Percentiles rank a stretch among this genome's conserved stretches.
These are phyloP conservation scores for Amanita rimosa DNA, from an alignment of 768 basidiomycete genomes.

Conservation along the genomic window DNA sequence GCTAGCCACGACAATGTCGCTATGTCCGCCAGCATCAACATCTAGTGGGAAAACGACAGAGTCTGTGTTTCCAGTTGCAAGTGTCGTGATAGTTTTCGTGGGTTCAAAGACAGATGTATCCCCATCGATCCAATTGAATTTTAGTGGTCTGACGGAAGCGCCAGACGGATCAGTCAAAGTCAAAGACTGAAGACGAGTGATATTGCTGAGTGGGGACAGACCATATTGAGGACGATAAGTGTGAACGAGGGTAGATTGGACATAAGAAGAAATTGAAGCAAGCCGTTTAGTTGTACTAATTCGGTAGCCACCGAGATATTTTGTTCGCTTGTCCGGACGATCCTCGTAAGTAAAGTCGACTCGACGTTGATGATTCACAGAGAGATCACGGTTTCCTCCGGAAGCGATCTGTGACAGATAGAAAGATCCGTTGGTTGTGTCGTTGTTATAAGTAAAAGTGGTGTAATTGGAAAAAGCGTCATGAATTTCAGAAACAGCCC, in stretches of 20 bases:
- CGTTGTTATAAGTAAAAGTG: background rate
- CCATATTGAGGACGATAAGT: background rate
- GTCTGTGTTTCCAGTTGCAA: no score
- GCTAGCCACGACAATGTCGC: background rate
- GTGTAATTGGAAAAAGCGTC: background rate
- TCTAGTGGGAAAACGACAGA: background rate
- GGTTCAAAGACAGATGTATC: background rate
- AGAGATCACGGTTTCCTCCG: background rate
- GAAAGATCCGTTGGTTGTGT: background rate
- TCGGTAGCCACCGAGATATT: background rate
- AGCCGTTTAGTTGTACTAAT: background rate
- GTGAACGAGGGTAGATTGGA: background rate
- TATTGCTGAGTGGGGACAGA: background rate
- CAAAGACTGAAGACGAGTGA: background rate
- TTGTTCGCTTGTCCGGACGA: background rate
- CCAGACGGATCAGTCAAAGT: background rate
- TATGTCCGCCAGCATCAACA: background rate
- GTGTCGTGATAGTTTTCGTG: no score
- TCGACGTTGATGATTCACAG: background rate
- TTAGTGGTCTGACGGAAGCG: background rate
- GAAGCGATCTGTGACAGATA: background rate
- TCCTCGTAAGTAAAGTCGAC: background rate
- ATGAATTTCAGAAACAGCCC: background rate
- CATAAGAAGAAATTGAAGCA: background rate
- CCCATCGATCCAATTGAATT: background rate